Conservation (phyloP, 257 asterid species). For the Lantana camara region DNA sequence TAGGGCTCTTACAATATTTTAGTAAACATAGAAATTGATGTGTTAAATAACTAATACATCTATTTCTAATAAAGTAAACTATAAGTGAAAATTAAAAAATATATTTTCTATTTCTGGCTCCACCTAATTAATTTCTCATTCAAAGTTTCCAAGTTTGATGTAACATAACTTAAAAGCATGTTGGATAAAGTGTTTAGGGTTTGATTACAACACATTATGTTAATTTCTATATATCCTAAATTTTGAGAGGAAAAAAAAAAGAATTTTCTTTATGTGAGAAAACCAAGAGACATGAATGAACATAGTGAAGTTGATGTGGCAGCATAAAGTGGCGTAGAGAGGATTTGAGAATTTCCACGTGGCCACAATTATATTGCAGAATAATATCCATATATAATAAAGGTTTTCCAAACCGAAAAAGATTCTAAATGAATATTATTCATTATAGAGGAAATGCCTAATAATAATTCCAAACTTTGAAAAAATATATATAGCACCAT, state of each 20-base stretch:
- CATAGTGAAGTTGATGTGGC: background rate
- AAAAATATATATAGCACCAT: too few relatives aligned
- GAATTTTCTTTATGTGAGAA: background rate
- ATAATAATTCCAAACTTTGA: background rate
- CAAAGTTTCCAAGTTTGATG: conserved; percentile 8
- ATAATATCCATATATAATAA: background rate
- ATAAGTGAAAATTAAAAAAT: too few relatives aligned
- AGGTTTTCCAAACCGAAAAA: background rate
- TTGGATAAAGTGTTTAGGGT: conserved; percentile 14
- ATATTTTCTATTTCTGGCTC: background rate
- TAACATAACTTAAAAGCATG: conserved; percentile 6
- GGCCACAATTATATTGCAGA: background rate
- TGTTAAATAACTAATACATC: too few relatives aligned
- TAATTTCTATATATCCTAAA: background rate
- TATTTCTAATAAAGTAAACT: too few relatives aligned
- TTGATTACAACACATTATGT: background rate
- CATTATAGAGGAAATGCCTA: background rate
- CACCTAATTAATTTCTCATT: background rate
- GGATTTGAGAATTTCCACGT: conserved; percentile 14
- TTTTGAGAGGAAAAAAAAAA: background rate
- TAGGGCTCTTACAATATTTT: too few relatives aligned
- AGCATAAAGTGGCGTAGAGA: background rate
- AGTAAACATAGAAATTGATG: too few relatives aligned
- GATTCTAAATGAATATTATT: background rate
- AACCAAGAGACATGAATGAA: conserved; percentile 5